Conservation (phyloP, 805 yeast genomes). For the Candida morakotiae region DNA sequence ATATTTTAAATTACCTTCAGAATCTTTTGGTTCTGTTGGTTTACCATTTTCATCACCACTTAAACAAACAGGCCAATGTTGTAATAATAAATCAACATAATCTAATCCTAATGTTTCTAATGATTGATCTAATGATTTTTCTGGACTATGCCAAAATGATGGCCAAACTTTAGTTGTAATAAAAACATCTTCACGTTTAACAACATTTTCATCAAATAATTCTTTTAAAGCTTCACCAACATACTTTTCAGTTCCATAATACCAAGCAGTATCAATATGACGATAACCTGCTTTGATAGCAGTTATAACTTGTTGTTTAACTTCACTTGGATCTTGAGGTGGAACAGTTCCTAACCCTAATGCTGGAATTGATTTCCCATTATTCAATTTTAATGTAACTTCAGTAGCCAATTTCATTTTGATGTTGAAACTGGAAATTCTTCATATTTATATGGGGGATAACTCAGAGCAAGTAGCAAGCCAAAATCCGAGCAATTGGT, state of each 20-base stretch:
- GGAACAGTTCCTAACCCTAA: slow-evolving; percentile 58
- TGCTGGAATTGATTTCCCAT: slow-evolving; percentile 60
- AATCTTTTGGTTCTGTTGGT: slow-evolving; percentile 34
- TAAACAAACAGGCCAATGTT: slow-evolving; percentile 49
- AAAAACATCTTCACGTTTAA: slow-evolving; percentile 44
- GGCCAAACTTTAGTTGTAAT: slow-evolving; percentile 44
- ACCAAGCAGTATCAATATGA: slow-evolving; percentile 52
- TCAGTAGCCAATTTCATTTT: slow-evolving; percentile 30
- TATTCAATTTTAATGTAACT: slow-evolving; percentile 44
- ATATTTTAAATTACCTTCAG: slow-evolving; percentile 27
- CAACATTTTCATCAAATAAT: slow-evolving; percentile 43
- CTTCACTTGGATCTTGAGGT: slow-evolving; percentile 25
- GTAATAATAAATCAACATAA: slow-evolving; percentile 43
- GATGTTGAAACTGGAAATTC: too few species aligned
- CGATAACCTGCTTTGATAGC: slow-evolving; percentile 44
- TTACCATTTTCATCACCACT: slow-evolving; percentile 36
- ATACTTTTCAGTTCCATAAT: slow-evolving; percentile 40
- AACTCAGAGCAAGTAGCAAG: too few species aligned
- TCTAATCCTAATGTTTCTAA: slow-evolving; percentile 35
- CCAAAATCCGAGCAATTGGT: too few species aligned
- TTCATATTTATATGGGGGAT: too few species aligned
- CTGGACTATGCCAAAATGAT: slow-evolving; percentile 36
- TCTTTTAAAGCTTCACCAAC: slow-evolving; percentile 46
- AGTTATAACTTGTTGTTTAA: slow-evolving; percentile 29
- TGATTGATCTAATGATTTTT: slow-evolving; percentile 37